phyloP scores from a whole-genome alignment of 2,329 filamentous ascomycete genomes.

The Hypoxylon sp. region DNA sequence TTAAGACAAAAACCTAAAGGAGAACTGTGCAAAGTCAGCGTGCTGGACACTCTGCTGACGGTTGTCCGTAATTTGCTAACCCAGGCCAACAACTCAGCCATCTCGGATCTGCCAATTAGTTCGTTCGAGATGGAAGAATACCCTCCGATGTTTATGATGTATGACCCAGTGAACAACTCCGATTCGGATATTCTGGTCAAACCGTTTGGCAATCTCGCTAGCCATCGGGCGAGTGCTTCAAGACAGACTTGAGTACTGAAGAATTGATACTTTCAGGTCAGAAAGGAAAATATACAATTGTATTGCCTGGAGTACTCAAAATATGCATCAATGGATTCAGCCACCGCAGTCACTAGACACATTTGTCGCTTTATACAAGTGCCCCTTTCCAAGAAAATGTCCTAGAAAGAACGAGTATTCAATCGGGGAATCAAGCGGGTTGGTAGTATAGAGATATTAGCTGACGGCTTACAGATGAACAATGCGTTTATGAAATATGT shows the following conservation, averaged over 20 bases:
- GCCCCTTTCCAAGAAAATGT: background rate
- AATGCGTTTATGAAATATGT: background rate
- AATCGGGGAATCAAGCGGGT: background rate
- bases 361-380: slow-evolving; percentile 1
- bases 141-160: background rate
- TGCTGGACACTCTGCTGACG: background rate
- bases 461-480: background rate
- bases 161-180: background rate
- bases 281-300: background rate
- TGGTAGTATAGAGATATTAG: background rate
- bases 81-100: background rate
- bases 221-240: background rate
- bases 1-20: background rate
- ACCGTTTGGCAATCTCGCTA: background rate
- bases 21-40: background rate
- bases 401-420: background rate
- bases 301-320: background rate
- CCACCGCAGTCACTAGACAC: background rate
- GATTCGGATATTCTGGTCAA: background rate
- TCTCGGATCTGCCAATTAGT: background rate
- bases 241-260: slow-evolving; percentile 2
- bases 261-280: background rate
- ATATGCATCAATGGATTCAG: background rate
- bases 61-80: background rate
- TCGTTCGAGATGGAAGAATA: background rate